Conservation (phyloP, 805 yeast species). For the Candida easanensis region DNA sequence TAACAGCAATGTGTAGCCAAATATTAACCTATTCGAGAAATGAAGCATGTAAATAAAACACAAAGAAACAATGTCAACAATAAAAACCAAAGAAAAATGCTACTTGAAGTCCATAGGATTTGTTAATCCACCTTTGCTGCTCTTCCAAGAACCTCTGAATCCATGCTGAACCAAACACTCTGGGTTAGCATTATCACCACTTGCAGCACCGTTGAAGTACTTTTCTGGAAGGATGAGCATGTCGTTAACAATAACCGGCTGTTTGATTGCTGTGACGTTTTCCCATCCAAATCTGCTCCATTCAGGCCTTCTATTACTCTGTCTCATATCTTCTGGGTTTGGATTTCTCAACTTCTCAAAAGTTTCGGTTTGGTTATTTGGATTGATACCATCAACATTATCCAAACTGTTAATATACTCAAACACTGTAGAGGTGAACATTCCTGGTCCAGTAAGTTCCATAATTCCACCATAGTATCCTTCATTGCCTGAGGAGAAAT, state of each 20-base stretch:
- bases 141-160: conserved; percentile 19
- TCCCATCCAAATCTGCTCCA: conserved; percentile 23
- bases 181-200: conserved; percentile 4
- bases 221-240: conserved; percentile 19
- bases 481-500: conserved; percentile 50
- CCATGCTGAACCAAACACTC: conserved; percentile 16
- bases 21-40: too few relatives aligned
- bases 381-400: conserved; percentile 4
- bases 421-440: conserved; percentile 42
- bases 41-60: too few relatives aligned
- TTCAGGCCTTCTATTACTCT: conserved; percentile 9
- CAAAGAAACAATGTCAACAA: too few relatives aligned
- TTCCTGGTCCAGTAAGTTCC: conserved; percentile 52
- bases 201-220: conserved; percentile 17
- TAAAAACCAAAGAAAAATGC: too few relatives aligned
- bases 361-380: conserved; percentile 13
- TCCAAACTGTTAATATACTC: conserved; percentile 14
- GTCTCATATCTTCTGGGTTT: conserved; percentile 8
- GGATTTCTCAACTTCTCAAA: conserved; percentile 7
- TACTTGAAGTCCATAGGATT: too few relatives aligned
- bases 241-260: conserved; percentile 20
- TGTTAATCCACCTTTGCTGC: neutral
- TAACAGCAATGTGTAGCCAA: too few relatives aligned
- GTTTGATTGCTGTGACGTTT: conserved; percentile 17
- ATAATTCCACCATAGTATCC: conserved; percentile 57